phyloP scores from a whole-genome alignment of 768 basidiomycete species.

The Multifurca ochricompacta region DNA sequence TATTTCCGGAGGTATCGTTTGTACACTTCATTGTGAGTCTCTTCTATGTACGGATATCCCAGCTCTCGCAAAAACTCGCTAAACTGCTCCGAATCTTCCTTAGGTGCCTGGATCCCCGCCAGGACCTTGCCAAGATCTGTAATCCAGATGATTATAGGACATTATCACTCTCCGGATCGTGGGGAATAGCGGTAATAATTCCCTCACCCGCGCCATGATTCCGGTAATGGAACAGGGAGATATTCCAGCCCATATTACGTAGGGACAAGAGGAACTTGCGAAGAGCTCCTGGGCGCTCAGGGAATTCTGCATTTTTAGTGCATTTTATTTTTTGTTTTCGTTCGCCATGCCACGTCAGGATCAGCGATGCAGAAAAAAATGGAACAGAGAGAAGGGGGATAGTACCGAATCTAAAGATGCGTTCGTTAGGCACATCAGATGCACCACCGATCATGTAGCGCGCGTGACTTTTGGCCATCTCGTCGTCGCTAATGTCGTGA shows the following conservation, averaged over 20 bases:
- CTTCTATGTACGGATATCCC: conserved; percentile 86
- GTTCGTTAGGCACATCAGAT: conserved; percentile 68
- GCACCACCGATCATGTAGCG: conserved; percentile 93
- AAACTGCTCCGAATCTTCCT: conserved; percentile 57
- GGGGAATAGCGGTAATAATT: background rate
- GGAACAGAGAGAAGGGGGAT: background rate
- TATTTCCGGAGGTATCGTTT: conserved; percentile 53
- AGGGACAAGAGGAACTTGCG: conserved; percentile 83
- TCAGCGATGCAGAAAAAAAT: too few species aligned
- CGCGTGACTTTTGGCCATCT: conserved; percentile 90
- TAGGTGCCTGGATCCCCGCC: conserved; percentile 88
- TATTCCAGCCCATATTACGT: conserved; percentile 76
- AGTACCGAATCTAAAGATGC: conserved; percentile 89
- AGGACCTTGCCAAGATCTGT: conserved; percentile 88
- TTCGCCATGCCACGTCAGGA: too few species aligned
- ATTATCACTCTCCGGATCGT: background rate
- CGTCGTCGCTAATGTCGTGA: conserved; percentile 87
- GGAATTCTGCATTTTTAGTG: conserved; percentile 63
- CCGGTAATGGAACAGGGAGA: conserved; percentile 94
- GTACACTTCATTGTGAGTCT: conserved; percentile 85
- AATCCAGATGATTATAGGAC: background rate
- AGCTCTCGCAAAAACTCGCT: conserved; percentile 66
- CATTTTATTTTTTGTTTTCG: too few species aligned
- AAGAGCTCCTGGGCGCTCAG: conserved; percentile 87
- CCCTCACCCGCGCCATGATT: conserved; percentile 90